A percentile compares a stretch with the other conserved stretches of the same genome.
Conservation (phyloP, 2,329 filamentous ascomycete species). For the Penicillium oxalicum region DNA sequence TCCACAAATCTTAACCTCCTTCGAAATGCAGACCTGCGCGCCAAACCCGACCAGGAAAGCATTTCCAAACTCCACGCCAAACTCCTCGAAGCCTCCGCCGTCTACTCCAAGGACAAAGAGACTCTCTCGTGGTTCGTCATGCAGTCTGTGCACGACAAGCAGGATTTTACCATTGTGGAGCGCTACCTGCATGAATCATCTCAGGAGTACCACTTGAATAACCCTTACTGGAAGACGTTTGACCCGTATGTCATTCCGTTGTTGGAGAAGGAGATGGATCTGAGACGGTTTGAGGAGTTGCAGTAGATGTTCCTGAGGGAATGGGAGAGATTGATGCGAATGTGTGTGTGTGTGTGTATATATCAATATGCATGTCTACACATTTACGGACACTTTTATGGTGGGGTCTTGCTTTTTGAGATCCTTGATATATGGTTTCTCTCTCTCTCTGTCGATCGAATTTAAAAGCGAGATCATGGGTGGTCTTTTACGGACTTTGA, state of each 20-base stretch:
- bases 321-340: background rate
- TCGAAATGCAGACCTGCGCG: slow-evolving; percentile 48
- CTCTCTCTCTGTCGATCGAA: no score
- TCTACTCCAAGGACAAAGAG: slow-evolving; percentile 68
- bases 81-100: slow-evolving; percentile 65
- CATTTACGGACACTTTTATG: no score
- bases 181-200: slow-evolving; percentile 58
- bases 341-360: background rate
- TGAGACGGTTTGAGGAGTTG: slow-evolving; percentile 63
- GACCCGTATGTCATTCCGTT: slow-evolving; percentile 67
- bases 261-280: slow-evolving; percentile 63
- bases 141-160: slow-evolving; percentile 63
- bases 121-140: slow-evolving; percentile 69
- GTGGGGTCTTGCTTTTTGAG: no score
- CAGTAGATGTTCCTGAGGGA: slow-evolving; percentile 23
- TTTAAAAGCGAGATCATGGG: no score
- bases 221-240: slow-evolving; percentile 71
- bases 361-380: no score
- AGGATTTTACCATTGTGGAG: slow-evolving; percentile 71
- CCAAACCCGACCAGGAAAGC: slow-evolving; percentile 58
- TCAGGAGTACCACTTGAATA: slow-evolving; percentile 60
- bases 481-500: no score
- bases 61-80: slow-evolving; percentile 65
- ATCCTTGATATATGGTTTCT: no score
- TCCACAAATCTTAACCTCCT: background rate